Base-by-base conservation (phyloP, 2,329 filamentous ascomycete species). In the Venturia effusa region DNA sequence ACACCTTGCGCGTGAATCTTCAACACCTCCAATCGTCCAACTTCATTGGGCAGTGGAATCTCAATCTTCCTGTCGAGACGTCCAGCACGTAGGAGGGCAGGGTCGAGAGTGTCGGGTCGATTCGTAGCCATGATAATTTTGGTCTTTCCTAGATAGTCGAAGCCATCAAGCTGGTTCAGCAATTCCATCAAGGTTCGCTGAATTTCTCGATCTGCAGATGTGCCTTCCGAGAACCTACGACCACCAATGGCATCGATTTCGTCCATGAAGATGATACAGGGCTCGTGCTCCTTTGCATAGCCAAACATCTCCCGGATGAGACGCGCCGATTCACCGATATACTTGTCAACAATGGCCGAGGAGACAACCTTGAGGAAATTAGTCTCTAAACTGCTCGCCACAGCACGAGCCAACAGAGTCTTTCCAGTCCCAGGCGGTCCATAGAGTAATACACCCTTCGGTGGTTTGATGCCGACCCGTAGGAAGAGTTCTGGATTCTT, bases 121-220 rank as follows among this genome's bases (percentile, higher is more conserved):
- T 99, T 99, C 66, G 94, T 97, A 43, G 92, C 94, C 95, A 99
- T 99, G 80, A 99, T 99, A 75, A 99, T 99, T 82, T 99, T 99
- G 64, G 94, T 99, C 83, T 99, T 97, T 70, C 95, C 94, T 43
- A 99, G 84, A 79, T 99, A 99, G 79, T 99, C 94, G 80, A 99
- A 99, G 69, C 95, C 94, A 75, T 99, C 94, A 63, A 99, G 86
- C 77, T 99, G 94, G 78, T 99, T 99, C 67, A 99, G 88, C 64
- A 99, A 83, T 77, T 99, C 94, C 94, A 99, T 99, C 66, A 99
- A 81, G 41, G 94, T 99, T 73, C 94, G 88, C 79, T 99, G 94
- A 70, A 99, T 99, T 77, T 99, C 94, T 72, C 95, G 88, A 80
- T 99, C 94, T 61, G 94, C 94, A 66, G 92, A 96, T 61, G 94